Base-by-base conservation (phyloP, 2,329 filamentous ascomycete species). In the Cercospora zeae-maydis region DNA sequence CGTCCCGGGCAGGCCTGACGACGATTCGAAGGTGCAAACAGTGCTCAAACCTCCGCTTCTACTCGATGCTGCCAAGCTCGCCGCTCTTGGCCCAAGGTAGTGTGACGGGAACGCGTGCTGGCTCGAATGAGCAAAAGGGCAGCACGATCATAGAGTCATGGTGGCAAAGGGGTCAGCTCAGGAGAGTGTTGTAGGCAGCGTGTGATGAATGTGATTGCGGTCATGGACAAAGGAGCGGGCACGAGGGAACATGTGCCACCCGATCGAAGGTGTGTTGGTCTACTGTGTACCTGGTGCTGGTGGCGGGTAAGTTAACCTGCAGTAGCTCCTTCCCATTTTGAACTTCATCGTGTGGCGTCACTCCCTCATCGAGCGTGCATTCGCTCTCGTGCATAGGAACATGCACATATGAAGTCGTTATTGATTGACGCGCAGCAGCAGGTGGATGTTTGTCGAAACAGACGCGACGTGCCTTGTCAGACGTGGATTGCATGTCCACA, bases 261-360 rank as follows among this genome's bases (percentile, higher is more conserved):
- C 36, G 59, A 39, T 61, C 21, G 16, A 27, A 45, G 21, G 47
- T 31, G 47, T 13, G 53, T 56, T 56, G n/a, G 33, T n/a, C n/a
- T n/a, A n/a, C n/a, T n/a, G n/a, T n/a, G n/a, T n/a, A n/a, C n/a
- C 24, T 27, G 24, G 3, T 27, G 24, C 24, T 34, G 47, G 60
- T 62, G 60, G 60, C 60, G 60, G 54, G 55, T 34, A 42, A 27
- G n/a, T n/a, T n/a, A n/a, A 27, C 54, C 59, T 62, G 55, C 60
- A 62, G 54, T 56, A 56, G 53, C 60, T 62, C 21, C 54, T 27
- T 3, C 24, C 39, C 16, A 61, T 59, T 47, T 39, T 24, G 51
- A 45, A 24, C 34, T 42, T 33, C 39, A 51, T 60, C 51, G 47
- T 27, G 24, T 27, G 24, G 11, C 24, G 24, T 52, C 47, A 52